These are phyloP conservation scores for Euphorbia schlechtendalii DNA, from an alignment of 441 rosid genomes.

Conservation along the genomic window DNA sequence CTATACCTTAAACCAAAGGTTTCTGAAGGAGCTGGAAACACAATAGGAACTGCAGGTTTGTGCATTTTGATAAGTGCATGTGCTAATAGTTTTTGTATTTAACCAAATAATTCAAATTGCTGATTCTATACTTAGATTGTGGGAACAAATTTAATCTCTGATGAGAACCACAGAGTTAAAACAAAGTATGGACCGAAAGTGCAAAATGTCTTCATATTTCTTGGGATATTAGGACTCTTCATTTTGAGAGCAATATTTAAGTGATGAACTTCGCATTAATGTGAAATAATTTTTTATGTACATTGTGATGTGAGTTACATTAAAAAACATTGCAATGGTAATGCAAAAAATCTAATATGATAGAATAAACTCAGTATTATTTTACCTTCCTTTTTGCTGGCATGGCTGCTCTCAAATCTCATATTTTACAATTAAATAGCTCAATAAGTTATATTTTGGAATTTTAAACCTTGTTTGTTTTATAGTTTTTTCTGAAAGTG, in stretches of 20 bases:
- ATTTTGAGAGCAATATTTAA: not conserved
- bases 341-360: not conserved
- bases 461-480: no score
- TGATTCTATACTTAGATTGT: not conserved
- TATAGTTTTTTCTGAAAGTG: no score
- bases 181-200: not conserved
- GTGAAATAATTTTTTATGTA: not conserved
- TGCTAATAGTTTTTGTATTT: not conserved
- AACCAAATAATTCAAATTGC: not conserved
- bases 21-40: slow-evolving; percentile 29
- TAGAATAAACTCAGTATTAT: not conserved
- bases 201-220: not conserved
- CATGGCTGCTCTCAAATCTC: not conserved
- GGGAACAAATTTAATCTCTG: not conserved
- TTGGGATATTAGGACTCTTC: not conserved
- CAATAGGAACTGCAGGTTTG: slow-evolving; percentile 46
- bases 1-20: slow-evolving; percentile 38
- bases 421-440: no score
- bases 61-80: slow-evolving; percentile 4
- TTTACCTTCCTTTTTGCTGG: not conserved
- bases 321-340: not conserved
- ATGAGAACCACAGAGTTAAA: not conserved
- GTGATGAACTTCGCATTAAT: not conserved
- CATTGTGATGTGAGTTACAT: not conserved
- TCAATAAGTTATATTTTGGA: no score